phyloP scores from a whole-genome alignment of 1,139 yeast genomes.

The Candida tropicalis region DNA sequence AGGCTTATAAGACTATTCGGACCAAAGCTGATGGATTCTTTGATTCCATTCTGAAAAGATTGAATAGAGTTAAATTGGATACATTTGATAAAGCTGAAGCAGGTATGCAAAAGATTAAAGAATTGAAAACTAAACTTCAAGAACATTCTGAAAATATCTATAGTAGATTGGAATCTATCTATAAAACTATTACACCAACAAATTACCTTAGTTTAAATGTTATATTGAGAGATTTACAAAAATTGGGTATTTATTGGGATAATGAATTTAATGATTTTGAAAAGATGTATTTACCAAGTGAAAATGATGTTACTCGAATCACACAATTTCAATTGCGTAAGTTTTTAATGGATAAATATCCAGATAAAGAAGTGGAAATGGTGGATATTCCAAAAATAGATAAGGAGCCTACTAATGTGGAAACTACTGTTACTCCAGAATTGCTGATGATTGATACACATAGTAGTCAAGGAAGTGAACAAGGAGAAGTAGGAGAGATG shows the following conservation, averaged over 20 bases:
- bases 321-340: slow-evolving; percentile 87
- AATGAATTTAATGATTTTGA: slow-evolving; percentile 83
- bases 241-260: slow-evolving; percentile 88
- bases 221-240: slow-evolving; percentile 73
- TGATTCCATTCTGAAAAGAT: slow-evolving; percentile 69
- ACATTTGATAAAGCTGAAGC: slow-evolving; percentile 72
- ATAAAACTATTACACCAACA: slow-evolving; percentile 59
- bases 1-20: slow-evolving; percentile 57
- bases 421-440: background rate
- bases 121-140: slow-evolving; percentile 55
- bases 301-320: slow-evolving; percentile 87
- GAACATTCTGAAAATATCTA: slow-evolving; percentile 53
- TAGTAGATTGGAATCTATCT: slow-evolving; percentile 52
- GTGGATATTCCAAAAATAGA: slow-evolving; percentile 6
- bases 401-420: background rate
- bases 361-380: slow-evolving; percentile 25
- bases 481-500: background rate
- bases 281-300: slow-evolving; percentile 78
- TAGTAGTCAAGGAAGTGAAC: background rate
- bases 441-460: background rate
- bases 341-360: slow-evolving; percentile 59
- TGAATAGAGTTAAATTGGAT: slow-evolving; percentile 81
- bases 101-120: slow-evolving; percentile 61
- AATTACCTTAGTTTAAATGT: slow-evolving; percentile 72
- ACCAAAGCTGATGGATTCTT: slow-evolving; percentile 64